Conservation (phyloP, 2,329 filamentous ascomycete genomes). For the Fusarium setosum region DNA sequence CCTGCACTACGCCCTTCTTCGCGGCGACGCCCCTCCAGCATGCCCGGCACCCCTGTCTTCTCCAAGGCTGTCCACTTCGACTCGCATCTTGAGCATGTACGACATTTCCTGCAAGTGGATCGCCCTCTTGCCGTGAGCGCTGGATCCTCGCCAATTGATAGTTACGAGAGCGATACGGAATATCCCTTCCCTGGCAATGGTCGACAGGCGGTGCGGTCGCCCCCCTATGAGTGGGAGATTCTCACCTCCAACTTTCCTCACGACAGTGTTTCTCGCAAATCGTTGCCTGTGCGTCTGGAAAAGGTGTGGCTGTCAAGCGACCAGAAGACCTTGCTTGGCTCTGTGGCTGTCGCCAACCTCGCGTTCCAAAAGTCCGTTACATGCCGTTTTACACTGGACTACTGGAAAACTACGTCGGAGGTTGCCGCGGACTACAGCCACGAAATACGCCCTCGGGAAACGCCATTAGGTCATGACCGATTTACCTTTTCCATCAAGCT, state of each 20-base stretch:
- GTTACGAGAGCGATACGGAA: slow-evolving; percentile 86
- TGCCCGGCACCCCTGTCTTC: slow-evolving; percentile 96
- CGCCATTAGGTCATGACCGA: slow-evolving; percentile 78
- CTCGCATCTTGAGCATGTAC: slow-evolving; percentile 93
- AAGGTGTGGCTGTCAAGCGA: slow-evolving; percentile 88
- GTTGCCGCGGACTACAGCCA: slow-evolving; percentile 88
- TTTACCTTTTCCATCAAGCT: slow-evolving; percentile 97
- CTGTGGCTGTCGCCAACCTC: slow-evolving; percentile 86
- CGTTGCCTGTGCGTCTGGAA: slow-evolving; percentile 82
- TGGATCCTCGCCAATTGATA: slow-evolving; percentile 89
- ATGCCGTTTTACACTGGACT: slow-evolving; percentile 96
- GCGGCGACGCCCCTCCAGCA: slow-evolving; percentile 88
- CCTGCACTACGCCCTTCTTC: slow-evolving; percentile 86
- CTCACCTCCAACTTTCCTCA: slow-evolving; percentile 83
- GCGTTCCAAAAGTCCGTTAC: slow-evolving; percentile 89
- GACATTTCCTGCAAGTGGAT: slow-evolving; percentile 95
- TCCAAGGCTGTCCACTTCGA: slow-evolving; percentile 99
- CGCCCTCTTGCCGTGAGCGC: slow-evolving; percentile 96
- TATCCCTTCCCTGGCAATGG: slow-evolving; percentile 80
- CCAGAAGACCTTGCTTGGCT: slow-evolving; percentile 87
- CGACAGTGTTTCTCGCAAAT: slow-evolving; percentile 63
- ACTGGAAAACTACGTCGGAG: slow-evolving; percentile 99
- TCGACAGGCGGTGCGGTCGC: slow-evolving; percentile 50
- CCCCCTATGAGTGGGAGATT: slow-evolving; percentile 87
- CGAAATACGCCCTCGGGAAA: slow-evolving; percentile 76